Percentiles rank a stretch among this genome's conserved stretches.
These are phyloP conservation scores for Bruguiera hainesii DNA, from an alignment of 441 rosid genomes.

Conservation along the genomic window DNA sequence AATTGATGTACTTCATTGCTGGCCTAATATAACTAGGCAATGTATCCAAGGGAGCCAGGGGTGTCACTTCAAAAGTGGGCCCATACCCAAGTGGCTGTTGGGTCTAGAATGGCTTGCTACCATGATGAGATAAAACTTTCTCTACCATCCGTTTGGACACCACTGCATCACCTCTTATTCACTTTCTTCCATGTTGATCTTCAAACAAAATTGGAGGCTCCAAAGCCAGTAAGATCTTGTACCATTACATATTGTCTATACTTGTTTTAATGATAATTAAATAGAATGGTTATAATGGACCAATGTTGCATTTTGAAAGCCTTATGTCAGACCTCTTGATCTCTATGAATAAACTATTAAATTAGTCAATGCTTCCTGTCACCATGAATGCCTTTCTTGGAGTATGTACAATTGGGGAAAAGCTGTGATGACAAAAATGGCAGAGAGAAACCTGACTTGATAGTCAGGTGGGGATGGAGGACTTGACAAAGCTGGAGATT, in stretches of 20 bases:
- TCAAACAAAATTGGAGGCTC: slow-evolving; percentile 98
- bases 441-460: too few relatives aligned
- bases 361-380: not conserved
- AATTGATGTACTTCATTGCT: slow-evolving; percentile 26
- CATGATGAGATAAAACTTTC: slow-evolving; percentile 96
- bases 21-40: slow-evolving; percentile 56
- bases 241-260: not conserved
- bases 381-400: too few relatives aligned
- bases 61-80: slow-evolving; percentile 73
- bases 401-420: too few relatives aligned
- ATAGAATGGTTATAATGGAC: not conserved
- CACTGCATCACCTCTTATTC: slow-evolving; percentile 90
- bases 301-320: too few relatives aligned
- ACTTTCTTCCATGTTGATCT: slow-evolving; percentile 98
- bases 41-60: slow-evolving; percentile 88
- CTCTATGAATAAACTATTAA: not conserved
- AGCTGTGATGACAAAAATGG: too few relatives aligned
- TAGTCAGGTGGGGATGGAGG: too few relatives aligned
- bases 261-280: not conserved
- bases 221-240: slow-evolving; percentile 77
- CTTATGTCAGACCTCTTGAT: not conserved
- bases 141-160: slow-evolving; percentile 94
- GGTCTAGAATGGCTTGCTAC: slow-evolving; percentile 84
- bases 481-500: too few relatives aligned
- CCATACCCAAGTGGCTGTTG: slow-evolving; percentile 93